A percentile compares a stretch with the other conserved stretches of the same genome.
Conservation (phyloP, 306 rosid species). For the Lagenaria siceraria region DNA sequence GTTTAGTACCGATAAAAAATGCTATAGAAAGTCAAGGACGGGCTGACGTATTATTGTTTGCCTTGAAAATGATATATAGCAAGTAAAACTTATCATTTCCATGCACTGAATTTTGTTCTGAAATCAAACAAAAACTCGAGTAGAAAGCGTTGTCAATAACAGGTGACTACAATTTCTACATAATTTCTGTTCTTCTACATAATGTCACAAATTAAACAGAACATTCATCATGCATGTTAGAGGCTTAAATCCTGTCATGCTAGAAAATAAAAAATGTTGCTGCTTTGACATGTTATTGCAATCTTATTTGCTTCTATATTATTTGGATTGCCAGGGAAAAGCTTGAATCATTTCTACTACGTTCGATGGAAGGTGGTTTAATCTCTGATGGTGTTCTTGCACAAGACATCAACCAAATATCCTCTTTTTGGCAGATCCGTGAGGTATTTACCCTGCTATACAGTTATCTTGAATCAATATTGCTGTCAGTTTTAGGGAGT, state of each 20-base stretch:
- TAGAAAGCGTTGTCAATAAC: background rate
- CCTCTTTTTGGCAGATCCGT: constrained; percentile 80
- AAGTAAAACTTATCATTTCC: background rate
- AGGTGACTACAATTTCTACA: background rate
- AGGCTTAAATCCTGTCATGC: background rate
- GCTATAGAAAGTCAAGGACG: background rate
- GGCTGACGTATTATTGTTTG: background rate
- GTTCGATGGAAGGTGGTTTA: constrained; percentile 73
- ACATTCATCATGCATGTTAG: background rate
- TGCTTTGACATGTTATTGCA: background rate
- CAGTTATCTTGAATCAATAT: constrained; percentile 3
- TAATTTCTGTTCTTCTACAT: background rate
- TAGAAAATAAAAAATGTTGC: background rate
- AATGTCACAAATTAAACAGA: background rate
- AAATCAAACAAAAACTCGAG: background rate
- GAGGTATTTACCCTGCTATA: constrained; percentile 44
- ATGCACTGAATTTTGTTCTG: background rate
- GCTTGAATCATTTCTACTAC: constrained; percentile 87
- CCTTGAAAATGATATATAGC: background rate
- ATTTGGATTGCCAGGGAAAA: constrained; percentile 56
- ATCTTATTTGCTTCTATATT: background rate
- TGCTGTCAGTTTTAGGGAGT: constrained; percentile 11
- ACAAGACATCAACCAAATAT: constrained; percentile 91
- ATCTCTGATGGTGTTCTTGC: constrained; percentile 83
- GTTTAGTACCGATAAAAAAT: background rate